Evolutionary conservation across 2,329 filamentous ascomycete species (phyloP).

Genomic region (Raffaelea albimanens): DNA sequence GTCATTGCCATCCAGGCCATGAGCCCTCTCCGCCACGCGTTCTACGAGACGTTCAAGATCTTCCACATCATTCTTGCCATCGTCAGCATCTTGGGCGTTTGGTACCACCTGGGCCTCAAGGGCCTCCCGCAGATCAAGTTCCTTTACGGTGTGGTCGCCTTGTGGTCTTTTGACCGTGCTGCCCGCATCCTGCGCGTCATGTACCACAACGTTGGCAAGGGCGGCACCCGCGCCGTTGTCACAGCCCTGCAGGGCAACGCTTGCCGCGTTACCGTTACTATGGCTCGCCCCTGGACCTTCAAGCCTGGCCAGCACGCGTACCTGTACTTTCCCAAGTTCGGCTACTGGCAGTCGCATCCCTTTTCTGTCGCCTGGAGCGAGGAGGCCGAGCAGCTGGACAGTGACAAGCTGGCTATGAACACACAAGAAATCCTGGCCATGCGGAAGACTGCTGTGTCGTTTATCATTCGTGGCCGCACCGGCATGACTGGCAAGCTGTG

Average conservation of each 20-base stretch:
- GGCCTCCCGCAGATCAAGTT: slow-evolving; percentile 47
- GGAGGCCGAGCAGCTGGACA: slow-evolving; percentile 41
- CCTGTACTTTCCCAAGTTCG: slow-evolving; percentile 65
- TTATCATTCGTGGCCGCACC: slow-evolving; percentile 63
- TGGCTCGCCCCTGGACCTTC: slow-evolving; percentile 71
- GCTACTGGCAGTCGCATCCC: slow-evolving; percentile 66
- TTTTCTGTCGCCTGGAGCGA: slow-evolving; percentile 75
- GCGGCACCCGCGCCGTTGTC: slow-evolving; percentile 59
- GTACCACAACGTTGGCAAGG: slow-evolving; percentile 57
- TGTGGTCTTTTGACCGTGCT: slow-evolving; percentile 59
- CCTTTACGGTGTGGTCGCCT: slow-evolving; percentile 49
- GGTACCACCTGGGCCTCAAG: slow-evolving; percentile 54
- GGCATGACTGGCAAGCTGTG: slow-evolving; percentile 65
- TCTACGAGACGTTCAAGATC: slow-evolving; percentile 70
- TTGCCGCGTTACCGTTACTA: slow-evolving; percentile 60
- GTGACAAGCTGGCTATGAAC: slow-evolving; percentile 49
- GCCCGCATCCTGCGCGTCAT: slow-evolving; percentile 49
- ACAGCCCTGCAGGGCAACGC: slow-evolving; percentile 71
- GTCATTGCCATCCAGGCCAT: slow-evolving; percentile 59
- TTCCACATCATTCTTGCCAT: slow-evolving; percentile 58
- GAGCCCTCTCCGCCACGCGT: slow-evolving; percentile 64
- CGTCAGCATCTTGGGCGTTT: slow-evolving; percentile 52
- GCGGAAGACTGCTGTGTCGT: slow-evolving; percentile 57
- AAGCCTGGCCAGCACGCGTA: slow-evolving; percentile 70
- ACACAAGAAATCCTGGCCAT: slow-evolving; percentile 48